These are phyloP conservation scores for Antarctomyces pellizariae DNA, from an alignment of 495 filamentous ascomycete genomes.

Conservation along the genomic window DNA sequence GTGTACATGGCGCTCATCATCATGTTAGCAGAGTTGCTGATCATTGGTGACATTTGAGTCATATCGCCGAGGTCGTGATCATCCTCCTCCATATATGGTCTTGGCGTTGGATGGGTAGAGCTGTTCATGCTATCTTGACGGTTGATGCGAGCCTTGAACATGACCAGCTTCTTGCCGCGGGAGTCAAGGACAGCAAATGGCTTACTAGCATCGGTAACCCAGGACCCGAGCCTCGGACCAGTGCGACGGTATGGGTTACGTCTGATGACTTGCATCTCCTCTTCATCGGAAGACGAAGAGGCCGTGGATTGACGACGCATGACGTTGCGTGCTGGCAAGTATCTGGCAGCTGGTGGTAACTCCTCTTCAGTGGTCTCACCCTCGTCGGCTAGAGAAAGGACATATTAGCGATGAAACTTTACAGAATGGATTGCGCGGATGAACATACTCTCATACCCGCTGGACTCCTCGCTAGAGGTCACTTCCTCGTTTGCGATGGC, in stretches of 20 bases:
- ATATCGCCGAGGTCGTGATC: constrained; percentile 27
- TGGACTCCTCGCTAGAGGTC: constrained; percentile 27
- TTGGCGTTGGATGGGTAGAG: constrained; percentile 14
- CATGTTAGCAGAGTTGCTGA: constrained; percentile 43
- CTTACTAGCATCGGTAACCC: constrained; percentile 26
- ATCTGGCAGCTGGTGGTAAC: constrained; percentile 29
- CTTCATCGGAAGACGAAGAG: constrained; percentile 20
- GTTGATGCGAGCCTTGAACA: constrained; percentile 20
- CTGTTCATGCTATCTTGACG: constrained; percentile 29
- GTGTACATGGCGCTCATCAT: constrained; percentile 49
- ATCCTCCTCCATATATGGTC: constrained; percentile 18
- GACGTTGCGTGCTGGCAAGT: constrained; percentile 30
- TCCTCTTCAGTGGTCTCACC: constrained; percentile 77
- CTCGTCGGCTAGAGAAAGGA: constrained; percentile 39
- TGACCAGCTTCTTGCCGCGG: constrained; percentile 46
- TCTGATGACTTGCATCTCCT: constrained; percentile 6
- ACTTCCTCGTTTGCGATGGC: constrained; percentile 26
- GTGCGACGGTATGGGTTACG: constrained; percentile 1
- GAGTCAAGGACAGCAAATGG: constrained; percentile 51
- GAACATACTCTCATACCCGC: constrained; percentile 60
- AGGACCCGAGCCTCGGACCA: constrained; percentile 6
- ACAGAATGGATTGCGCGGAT: constrained; percentile 11
- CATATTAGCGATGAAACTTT: constrained; percentile 26
- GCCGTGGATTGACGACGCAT: constrained; percentile 27
- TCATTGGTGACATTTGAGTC: constrained; percentile 29